Evolutionary conservation across 306 rosid species (phyloP).

Genomic region (Castanopsis chinensis): DNA sequence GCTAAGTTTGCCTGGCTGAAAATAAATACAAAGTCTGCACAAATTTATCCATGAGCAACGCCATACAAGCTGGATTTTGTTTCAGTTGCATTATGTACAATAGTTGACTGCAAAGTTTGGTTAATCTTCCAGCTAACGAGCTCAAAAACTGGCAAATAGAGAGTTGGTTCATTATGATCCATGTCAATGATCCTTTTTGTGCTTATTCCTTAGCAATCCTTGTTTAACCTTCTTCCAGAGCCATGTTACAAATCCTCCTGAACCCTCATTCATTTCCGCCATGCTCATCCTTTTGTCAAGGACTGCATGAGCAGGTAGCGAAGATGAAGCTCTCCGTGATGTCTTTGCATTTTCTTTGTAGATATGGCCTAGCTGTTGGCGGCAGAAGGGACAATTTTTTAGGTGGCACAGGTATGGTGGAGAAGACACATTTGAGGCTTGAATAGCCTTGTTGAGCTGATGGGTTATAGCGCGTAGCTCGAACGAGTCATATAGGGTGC

Average conservation of each 20-base stretch:
- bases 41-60: not conserved
- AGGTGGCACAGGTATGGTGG: conserved; percentile 25
- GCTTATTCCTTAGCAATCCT: conserved; percentile 35
- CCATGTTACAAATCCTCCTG: conserved; percentile 36
- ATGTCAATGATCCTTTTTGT: conserved; percentile 8
- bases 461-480: conserved; percentile 52
- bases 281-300: conserved; percentile 13
- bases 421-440: conserved; percentile 33
- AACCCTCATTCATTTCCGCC: conserved; percentile 15
- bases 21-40: not conserved
- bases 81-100: not conserved
- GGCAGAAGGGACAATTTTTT: conserved; percentile 36
- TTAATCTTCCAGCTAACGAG: not conserved
- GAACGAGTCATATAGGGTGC: conserved; percentile 57
- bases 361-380: conserved; percentile 32
- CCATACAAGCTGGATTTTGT: not conserved
- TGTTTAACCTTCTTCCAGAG: conserved; percentile 65
- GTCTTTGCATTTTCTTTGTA: conserved; percentile 21
- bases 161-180: too few relatives aligned
- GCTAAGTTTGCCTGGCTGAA: not conserved
- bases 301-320: not conserved
- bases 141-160: too few relatives aligned
- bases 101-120: not conserved
- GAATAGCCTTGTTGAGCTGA: conserved; percentile 58
- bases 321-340: conserved; percentile 38